Evolutionary conservation across 805 yeast genomes (phyloP), one percentile per base, ranked within the genome.

Genomic region (Wickerhamomyces chambardii): DNA sequence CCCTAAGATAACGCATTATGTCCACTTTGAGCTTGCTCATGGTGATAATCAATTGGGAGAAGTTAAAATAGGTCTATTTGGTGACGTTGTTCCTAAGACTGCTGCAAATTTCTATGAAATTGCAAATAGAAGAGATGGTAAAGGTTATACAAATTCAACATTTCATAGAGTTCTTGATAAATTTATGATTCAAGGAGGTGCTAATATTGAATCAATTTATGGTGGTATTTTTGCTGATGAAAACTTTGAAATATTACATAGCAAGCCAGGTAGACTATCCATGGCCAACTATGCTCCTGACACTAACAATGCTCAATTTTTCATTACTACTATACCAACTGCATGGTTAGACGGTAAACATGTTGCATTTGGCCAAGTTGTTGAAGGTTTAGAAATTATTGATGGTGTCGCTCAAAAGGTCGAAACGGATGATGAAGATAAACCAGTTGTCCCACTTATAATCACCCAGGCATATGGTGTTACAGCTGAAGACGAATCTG

Each of bases 181-280:
- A 37, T 84, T 83, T 55, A 77, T 84, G 81, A 70, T 87, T 46
- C 95, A 84, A 62, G 95, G 95, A 38, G 96, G 96, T 42, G 27
- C 27, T 24, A 90, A 85, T 58, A 78, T 80, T 53, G 78, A 82
- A 44, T 82, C 94, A 19, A 78, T 85, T 47, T 83, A 76, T 58
- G 95, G 95, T 22, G 63, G 63, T 37, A 68, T 66, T 50, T 79
- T 86, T 51, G 68, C 64, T 4, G 96, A 87, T 56, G 97, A 87
- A 67, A 83, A 77, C 75, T 61, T 80, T 48, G 45, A 53, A n/a
- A 52, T 80, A 46, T 73, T 70, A 58, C 86, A 80, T 54, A 81
- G 74, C 56, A 74, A 76, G 58, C 73, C 78, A 17, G 84, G 84
- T 43, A 62, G 83, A 51, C 43, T 81, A 37, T 75, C 84, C 2